Conservation (phyloP, 2,329 filamentous ascomycete species). For the Trichoderma pleuroti region DNA sequence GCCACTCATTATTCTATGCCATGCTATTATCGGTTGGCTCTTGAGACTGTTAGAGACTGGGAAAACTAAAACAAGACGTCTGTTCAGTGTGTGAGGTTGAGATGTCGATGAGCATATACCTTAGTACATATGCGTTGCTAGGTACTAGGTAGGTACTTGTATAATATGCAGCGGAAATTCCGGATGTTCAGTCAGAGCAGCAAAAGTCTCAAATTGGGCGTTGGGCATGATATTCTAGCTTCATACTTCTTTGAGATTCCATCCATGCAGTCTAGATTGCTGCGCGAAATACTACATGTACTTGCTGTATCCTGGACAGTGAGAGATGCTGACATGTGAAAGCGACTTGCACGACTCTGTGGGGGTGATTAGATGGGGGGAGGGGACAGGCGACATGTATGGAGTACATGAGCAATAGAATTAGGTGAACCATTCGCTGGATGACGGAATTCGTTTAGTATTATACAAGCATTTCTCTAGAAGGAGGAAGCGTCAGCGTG, state of each 20-base stretch:
- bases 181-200: not conserved
- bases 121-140: not conserved
- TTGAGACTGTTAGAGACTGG: not conserved
- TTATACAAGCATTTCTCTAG: not conserved
- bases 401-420: not conserved
- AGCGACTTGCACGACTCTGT: not conserved
- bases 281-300: not conserved
- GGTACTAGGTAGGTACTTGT: not conserved
- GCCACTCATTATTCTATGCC: not conserved
- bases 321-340: slow-evolving; percentile 5
- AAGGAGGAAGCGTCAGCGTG: not conserved
- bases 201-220: not conserved
- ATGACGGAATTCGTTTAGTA: not conserved
- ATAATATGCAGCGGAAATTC: not conserved
- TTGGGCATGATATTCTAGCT: not conserved
- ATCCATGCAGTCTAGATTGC: not conserved
- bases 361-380: not conserved
- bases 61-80: not conserved
- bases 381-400: not conserved
- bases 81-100: not conserved
- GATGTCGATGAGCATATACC: not conserved
- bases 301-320: not conserved
- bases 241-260: not conserved
- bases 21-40: not conserved
- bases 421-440: not conserved